Evolutionary conservation across 495 filamentous ascomycete genomes (phyloP).

Genomic region (Hypoxylon cercidicola): DNA sequence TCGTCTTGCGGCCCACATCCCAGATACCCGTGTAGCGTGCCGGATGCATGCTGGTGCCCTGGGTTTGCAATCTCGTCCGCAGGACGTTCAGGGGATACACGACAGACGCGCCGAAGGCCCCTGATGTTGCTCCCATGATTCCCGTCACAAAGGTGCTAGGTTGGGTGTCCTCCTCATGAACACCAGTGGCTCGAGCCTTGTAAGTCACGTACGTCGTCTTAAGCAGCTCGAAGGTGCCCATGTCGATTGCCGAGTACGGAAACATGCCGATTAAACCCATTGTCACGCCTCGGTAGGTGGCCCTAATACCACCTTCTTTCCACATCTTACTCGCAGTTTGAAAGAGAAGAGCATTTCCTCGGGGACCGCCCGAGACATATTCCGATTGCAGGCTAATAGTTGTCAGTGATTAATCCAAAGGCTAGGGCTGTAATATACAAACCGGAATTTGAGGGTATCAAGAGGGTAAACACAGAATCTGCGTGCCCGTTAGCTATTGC

Average conservation of each 20-base stretch:
- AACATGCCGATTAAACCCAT: slow-evolving; percentile 97
- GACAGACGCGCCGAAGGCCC: slow-evolving; percentile 89
- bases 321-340: slow-evolving; percentile 87
- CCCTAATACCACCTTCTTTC: slow-evolving; percentile 73
- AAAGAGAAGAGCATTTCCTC: slow-evolving; percentile 84
- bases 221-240: slow-evolving; percentile 92
- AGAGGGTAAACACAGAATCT: slow-evolving; percentile 95
- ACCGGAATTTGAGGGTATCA: slow-evolving; percentile 94
- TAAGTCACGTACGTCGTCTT: slow-evolving; percentile 76
- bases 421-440: slow-evolving; percentile 44
- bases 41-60: slow-evolving; percentile 92
- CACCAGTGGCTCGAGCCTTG: slow-evolving; percentile 73
- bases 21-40: slow-evolving; percentile 87
- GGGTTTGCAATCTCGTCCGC: slow-evolving; percentile 91
- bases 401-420: slow-evolving; percentile 25
- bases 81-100: slow-evolving; percentile 97
- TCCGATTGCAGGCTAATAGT: slow-evolving; percentile 86
- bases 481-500: slow-evolving; percentile 27
- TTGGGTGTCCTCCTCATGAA: slow-evolving; percentile 83
- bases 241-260: slow-evolving; percentile 95
- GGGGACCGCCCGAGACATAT: slow-evolving; percentile 83
- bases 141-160: slow-evolving; percentile 82
- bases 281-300: slow-evolving; percentile 91
- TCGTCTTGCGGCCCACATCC: slow-evolving; percentile 85
- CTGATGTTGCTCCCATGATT: slow-evolving; percentile 85